These are phyloP conservation scores for Cymbopogon citratus DNA, from an alignment of 176 grass and related monocot species.

Conservation along the genomic window DNA sequence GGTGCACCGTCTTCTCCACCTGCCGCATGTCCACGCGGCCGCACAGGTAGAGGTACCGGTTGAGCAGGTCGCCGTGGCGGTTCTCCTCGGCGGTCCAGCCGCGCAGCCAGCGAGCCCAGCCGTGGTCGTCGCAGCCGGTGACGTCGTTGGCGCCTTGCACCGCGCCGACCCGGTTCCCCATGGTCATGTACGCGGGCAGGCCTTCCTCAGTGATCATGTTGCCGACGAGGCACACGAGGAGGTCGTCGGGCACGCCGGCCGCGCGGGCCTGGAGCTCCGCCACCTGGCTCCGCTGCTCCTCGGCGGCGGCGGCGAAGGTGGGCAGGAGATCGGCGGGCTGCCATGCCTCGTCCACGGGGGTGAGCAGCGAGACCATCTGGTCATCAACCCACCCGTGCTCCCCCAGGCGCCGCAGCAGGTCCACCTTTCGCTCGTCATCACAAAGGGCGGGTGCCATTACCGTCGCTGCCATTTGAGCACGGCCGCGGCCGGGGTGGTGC, in stretches of 20 bases:
- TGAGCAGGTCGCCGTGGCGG: conserved; percentile 50
- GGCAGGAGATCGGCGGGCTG: conserved; percentile 32
- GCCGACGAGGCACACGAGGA: conserved; percentile 23
- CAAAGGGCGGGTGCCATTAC: background rate
- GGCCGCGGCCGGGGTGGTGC: background rate
- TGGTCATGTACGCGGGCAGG: conserved; percentile 16
- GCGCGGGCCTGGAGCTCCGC: conserved; percentile 19
- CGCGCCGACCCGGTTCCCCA: background rate
- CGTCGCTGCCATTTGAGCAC: background rate
- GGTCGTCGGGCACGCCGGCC: conserved; percentile 7
- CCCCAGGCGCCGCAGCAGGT: background rate
- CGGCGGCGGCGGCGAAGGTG: background rate
- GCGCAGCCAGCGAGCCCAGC: conserved; percentile 20
- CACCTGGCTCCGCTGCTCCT: background rate
- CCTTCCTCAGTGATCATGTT: conserved; percentile 14
- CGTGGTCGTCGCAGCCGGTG: conserved; percentile 4
- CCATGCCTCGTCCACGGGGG: conserved; percentile 28
- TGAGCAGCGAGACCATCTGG: conserved; percentile 21
- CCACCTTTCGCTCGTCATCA: background rate
- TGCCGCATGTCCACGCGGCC: conserved; percentile 23
- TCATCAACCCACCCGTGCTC: conserved; percentile 21
- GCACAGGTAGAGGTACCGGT: conserved; percentile 31
- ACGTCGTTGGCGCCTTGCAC: background rate
- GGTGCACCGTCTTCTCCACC: conserved; percentile 12
- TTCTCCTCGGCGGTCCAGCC: conserved; percentile 73